A percentile compares a stretch with the other conserved stretches of the same genome.
These are phyloP conservation scores for Tetrahymena malaccensis DNA, from an alignment of 73 alveolate genomes.

Conservation along the genomic window DNA sequence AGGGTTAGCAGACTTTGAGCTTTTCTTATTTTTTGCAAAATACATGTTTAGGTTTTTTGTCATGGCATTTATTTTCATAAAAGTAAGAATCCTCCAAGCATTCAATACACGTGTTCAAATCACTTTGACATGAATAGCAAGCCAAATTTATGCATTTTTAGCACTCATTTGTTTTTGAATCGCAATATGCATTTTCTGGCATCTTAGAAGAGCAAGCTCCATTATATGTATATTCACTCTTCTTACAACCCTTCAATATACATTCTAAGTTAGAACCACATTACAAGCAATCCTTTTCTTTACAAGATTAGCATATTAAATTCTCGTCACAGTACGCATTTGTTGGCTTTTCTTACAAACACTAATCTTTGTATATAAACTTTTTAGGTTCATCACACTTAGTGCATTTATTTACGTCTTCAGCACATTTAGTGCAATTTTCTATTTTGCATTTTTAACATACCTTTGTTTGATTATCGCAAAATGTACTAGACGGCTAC, in stretches of 20 bases:
- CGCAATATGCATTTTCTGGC: neutral
- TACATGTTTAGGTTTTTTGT: neutral
- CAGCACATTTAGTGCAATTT: neutral
- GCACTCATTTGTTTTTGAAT: neutral
- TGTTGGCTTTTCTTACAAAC: neutral
- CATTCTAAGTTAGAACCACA: neutral
- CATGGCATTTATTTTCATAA: neutral
- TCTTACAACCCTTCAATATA: neutral
- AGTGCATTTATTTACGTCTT: neutral
- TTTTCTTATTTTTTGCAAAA: neutral
- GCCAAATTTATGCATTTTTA: neutral
- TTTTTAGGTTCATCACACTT: neutral
- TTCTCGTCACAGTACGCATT: neutral
- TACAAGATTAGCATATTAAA: neutral
- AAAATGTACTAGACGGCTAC: neutral
- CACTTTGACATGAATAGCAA: neutral
- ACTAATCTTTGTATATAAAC: too few species aligned
- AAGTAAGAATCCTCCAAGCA: neutral
- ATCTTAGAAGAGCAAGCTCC: neutral
- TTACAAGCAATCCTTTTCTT: neutral
- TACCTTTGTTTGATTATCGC: neutral
- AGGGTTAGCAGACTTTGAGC: neutral
- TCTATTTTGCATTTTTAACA: neutral
- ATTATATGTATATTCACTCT: neutral
- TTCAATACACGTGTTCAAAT: neutral